A percentile compares a stretch with the other conserved stretches of the same genome.
Evolutionary conservation across 352 stramenopile species (phyloP).

Genomic region (Pythium periplocum): DNA sequence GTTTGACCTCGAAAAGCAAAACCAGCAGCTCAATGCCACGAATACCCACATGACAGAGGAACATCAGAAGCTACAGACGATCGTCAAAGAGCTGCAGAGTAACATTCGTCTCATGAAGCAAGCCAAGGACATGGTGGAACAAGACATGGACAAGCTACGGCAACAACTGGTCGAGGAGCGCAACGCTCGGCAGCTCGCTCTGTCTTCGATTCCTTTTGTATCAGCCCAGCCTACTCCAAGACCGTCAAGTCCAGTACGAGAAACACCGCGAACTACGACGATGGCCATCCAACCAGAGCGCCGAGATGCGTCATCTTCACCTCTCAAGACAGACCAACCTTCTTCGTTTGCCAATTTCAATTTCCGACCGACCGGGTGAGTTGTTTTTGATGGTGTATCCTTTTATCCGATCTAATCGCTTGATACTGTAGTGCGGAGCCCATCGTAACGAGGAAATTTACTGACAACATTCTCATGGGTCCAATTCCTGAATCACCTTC

Average conservation of each 20-base stretch:
- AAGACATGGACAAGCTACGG: slow-evolving; percentile 52
- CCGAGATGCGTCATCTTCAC: slow-evolving; percentile 60
- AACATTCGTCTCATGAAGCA: slow-evolving; percentile 80
- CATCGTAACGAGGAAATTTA: slow-evolving; percentile 15
- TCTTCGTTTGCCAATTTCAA: slow-evolving; percentile 2
- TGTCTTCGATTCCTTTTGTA: slow-evolving; percentile 1
- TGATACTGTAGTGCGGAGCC: slow-evolving; percentile 6
- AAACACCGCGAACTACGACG: slow-evolving; percentile 11
- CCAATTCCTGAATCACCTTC: neutral
- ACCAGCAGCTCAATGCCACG: slow-evolving; percentile 64
- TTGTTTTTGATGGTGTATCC: too few species aligned
- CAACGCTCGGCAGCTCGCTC: slow-evolving; percentile 20
- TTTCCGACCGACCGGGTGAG: neutral
- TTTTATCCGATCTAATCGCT: too few species aligned
- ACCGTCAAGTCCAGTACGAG: slow-evolving; percentile 9
- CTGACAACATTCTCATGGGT: slow-evolving; percentile 3
- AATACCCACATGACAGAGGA: slow-evolving; percentile 70
- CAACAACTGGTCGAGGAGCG: slow-evolving; percentile 71
- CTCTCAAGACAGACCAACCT: slow-evolving; percentile 28
- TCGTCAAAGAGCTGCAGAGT: slow-evolving; percentile 79
- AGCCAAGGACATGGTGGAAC: slow-evolving; percentile 59
- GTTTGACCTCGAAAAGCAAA: slow-evolving; percentile 80
- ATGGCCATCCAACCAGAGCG: slow-evolving; percentile 27
- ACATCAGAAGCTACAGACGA: slow-evolving; percentile 73
- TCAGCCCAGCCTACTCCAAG: neutral